These are phyloP conservation scores for Cryptosporidium baileyi DNA, from an alignment of 169 alveolate genomes.

Conservation along the genomic window DNA sequence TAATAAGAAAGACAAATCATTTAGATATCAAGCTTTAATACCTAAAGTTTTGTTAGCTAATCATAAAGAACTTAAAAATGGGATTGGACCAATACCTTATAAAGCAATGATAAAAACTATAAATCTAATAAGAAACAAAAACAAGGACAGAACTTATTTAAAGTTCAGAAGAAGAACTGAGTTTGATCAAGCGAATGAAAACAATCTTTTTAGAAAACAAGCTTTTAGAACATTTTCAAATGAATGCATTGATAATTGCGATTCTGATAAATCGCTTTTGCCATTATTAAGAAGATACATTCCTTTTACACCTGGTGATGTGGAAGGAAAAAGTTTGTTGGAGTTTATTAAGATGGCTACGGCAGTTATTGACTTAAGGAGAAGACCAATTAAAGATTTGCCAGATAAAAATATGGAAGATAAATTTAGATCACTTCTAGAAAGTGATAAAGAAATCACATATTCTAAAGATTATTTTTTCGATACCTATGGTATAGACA, in stretches of 20 bases:
- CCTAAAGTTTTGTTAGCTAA: conserved; percentile 8
- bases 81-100: conserved; percentile 56
- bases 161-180: conserved; percentile 18
- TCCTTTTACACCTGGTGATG: conserved; percentile 59
- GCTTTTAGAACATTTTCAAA: neutral
- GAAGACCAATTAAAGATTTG: conserved; percentile 50
- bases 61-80: conserved; percentile 16
- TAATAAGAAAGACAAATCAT: neutral
- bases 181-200: conserved; percentile 33
- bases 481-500: conserved; percentile 14
- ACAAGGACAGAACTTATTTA: neutral
- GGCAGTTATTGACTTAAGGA: conserved; percentile 39
- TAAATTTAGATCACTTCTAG: neutral
- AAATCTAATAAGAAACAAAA: neutral
- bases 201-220: neutral
- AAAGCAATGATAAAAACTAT: neutral
- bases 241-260: too few species aligned
- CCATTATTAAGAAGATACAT: conserved; percentile 30
- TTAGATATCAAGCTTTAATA: conserved; percentile 31
- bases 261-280: neutral
- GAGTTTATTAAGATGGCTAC: conserved; percentile 44
- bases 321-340: conserved; percentile 33
- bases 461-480: conserved; percentile 25
- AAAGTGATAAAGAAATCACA: neutral
- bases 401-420: conserved; percentile 47